These are phyloP conservation scores for Endocalyx cinctus DNA, from an alignment of 2,329 filamentous ascomycete species.

Conservation along the genomic window DNA sequence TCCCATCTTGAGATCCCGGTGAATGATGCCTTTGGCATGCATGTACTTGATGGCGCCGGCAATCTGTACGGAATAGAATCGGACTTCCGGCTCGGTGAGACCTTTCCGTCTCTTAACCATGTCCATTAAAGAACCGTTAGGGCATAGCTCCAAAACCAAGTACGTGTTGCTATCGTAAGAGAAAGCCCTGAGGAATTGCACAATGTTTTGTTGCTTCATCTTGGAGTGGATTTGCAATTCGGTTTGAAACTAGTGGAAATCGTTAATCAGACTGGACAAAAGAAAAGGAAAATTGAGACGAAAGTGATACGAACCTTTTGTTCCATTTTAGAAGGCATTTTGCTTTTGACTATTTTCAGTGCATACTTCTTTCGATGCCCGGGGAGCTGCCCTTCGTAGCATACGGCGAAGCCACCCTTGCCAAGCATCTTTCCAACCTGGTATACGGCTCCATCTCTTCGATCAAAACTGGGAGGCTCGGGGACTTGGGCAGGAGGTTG, in stretches of 20 bases:
- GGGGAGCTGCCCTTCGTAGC: slow-evolving; percentile 66
- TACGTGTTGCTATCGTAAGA: slow-evolving; percentile 86
- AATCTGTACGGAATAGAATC: slow-evolving; percentile 90
- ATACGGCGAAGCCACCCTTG: slow-evolving; percentile 79
- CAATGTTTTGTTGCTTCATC: slow-evolving; percentile 92
- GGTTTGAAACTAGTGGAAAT: slow-evolving; percentile 57
- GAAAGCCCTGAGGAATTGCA: slow-evolving; percentile 92
- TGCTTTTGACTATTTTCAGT: slow-evolving; percentile 78
- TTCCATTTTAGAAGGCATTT: slow-evolving; percentile 78
- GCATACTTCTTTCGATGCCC: slow-evolving; percentile 66
- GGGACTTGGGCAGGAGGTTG: slow-evolving; percentile 56
- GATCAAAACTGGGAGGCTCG: slow-evolving; percentile 64
- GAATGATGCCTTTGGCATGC: slow-evolving; percentile 91
- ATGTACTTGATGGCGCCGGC: slow-evolving; percentile 98
- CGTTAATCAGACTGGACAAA: too few species aligned
- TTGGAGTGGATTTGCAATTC: slow-evolving; percentile 98
- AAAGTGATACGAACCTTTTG: slow-evolving; percentile 60
- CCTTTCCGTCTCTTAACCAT: slow-evolving; percentile 92
- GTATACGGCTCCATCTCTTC: slow-evolving; percentile 66
- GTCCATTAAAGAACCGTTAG: slow-evolving; percentile 94
- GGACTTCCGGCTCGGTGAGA: slow-evolving; percentile 87
- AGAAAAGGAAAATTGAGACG: too few species aligned
- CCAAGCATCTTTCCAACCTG: slow-evolving; percentile 70
- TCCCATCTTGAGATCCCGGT: slow-evolving; percentile 95
- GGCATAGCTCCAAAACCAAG: slow-evolving; percentile 88